Evolutionary conservation across 305 asterid genomes (phyloP), one percentile per base, ranked within the genome.

Genomic region (Fraxinus platypoda): DNA sequence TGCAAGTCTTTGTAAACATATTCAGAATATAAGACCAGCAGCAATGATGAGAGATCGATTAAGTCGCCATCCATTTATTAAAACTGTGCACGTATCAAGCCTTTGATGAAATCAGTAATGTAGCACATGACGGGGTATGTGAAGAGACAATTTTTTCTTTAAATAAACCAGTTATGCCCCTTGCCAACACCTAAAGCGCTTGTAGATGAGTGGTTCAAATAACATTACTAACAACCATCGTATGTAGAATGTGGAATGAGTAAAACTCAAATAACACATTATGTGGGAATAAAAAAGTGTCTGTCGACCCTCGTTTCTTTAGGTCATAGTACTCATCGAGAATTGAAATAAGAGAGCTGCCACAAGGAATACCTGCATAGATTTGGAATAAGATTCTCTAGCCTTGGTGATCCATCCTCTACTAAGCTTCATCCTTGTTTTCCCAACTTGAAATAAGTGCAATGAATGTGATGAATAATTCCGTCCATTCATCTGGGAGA

Each of bases 331-430:
- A 28, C 37, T 4, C 74, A 25, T 25, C 19, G 21, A 26, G 37
- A 66, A 54, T 76, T 5, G 31, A 38, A 25, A 12, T 76, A 74
- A 19, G 25, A 52, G 34, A 66, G 2, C 30, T 30, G 77, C 15
- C 43, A n/a, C 31, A 59, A 62, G 8, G 66, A 52, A 62, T 88
- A 95, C 99, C 98, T 90, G 99, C 99, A 96, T 96, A 31, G 98
- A 89, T 78, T 38, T 85, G 11, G 97, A 93, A 87, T 94, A 96
- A 19, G 97, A 89, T 28, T 95, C 99, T 85, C 99, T 90, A 84
- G 97, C 97, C 90, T 95, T 95, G 13, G 99, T 95, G 91, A 95
- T 96, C 99, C 99, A 96, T 86, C 99, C 99, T 89, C 91, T 86
- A 75, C 94, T 91, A 38, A 96, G 97, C 84, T 93, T 96, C 86